Evolutionary conservation across 345 rosid genomes (phyloP), one percentile per base, ranked within the genome.

Genomic region (Gossypium mustelinum): DNA sequence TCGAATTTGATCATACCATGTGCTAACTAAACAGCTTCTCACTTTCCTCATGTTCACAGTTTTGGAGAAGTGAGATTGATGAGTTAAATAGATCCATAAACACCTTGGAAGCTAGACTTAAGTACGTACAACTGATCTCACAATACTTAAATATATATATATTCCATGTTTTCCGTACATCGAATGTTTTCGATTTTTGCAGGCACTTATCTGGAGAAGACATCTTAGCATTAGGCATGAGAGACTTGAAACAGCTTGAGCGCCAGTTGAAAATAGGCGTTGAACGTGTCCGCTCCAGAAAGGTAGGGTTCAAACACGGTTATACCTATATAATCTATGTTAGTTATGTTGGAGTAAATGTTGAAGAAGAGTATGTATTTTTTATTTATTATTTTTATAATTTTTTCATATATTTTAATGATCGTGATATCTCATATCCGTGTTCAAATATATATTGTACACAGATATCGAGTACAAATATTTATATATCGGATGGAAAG

Each of bases 191-290:
- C 24, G n/a, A 59, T 52, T 59, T 27, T 2, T 69, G 39, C 11
- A 89, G 93, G 83, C 86, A 89, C 68, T 64, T 83, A 20, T 12
- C 57, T 59, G 93, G 90, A 47, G 89, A 89, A 79, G 90, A 84
- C 65, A 70, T 89, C 57, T 73, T 79, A 7, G 56, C 17, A 47
- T 45, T 89, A 83, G 78, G 76, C 51, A 51, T 85, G 80, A 87
- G 79, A 65, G 93, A 87, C 55, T 61, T 89, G 74, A 87, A 83
- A 75, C 87, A 83, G 59, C 73, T 89, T 0, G 93, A 89, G 68
- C 79, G 90, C 50, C 90, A 86, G 45, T 34, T 87, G 29, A 86
- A 63, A 79, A 72, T 65, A 0, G 87, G 89, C 25, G 82, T 81
- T 12, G 89, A 89, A 48, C 89, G 93, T 11, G 57, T 89, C 55